phyloP scores from a whole-genome alignment of 192 early-diverging fungal species.

The Nowakowskiella sp. region DNA sequence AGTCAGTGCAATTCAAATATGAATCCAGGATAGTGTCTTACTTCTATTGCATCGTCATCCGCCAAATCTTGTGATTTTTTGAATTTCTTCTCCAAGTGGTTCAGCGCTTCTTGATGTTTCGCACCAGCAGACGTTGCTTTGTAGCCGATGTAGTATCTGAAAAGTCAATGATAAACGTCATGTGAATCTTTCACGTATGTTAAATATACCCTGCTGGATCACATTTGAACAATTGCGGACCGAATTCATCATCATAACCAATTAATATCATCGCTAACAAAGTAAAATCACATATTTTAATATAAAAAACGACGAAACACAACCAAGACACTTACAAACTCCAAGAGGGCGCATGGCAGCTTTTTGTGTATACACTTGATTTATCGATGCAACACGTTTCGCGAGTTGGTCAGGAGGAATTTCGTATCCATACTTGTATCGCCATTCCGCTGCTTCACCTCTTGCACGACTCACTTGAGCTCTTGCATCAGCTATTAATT shows the following conservation, averaged over 20 bases:
- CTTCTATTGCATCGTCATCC: slow-evolving; percentile 87
- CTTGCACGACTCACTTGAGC: slow-evolving; percentile 88
- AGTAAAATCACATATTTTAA: slow-evolving; percentile 5
- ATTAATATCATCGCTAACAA: slow-evolving; percentile 88
- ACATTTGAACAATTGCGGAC: slow-evolving; percentile 95
- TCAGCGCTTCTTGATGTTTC: slow-evolving; percentile 92
- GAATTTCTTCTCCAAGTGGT: slow-evolving; percentile 96
- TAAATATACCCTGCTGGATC: slow-evolving; percentile 79
- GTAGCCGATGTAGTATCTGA: slow-evolving; percentile 87
- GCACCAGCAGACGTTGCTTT: slow-evolving; percentile 91
- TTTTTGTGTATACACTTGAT: slow-evolving; percentile 99
- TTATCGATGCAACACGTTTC: slow-evolving; percentile 94
- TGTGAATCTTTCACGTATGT: background rate
- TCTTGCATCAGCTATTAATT: slow-evolving; percentile 72
- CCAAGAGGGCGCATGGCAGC: slow-evolving; percentile 97
- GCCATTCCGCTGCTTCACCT: slow-evolving; percentile 94
- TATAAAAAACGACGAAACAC: background rate
- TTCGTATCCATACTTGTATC: slow-evolving; percentile 98
- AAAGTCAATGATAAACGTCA: background rate
- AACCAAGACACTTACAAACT: slow-evolving; percentile 62
- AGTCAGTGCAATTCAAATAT: background rate
- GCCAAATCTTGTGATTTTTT: slow-evolving; percentile 78
- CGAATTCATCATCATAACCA: slow-evolving; percentile 90
- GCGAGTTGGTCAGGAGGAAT: slow-evolving; percentile 95
- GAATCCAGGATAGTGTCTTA: slow-evolving; percentile 18